Evolutionary conservation across 352 stramenopile species (phyloP).

Genomic region (Nothophytophthora sp.): DNA sequence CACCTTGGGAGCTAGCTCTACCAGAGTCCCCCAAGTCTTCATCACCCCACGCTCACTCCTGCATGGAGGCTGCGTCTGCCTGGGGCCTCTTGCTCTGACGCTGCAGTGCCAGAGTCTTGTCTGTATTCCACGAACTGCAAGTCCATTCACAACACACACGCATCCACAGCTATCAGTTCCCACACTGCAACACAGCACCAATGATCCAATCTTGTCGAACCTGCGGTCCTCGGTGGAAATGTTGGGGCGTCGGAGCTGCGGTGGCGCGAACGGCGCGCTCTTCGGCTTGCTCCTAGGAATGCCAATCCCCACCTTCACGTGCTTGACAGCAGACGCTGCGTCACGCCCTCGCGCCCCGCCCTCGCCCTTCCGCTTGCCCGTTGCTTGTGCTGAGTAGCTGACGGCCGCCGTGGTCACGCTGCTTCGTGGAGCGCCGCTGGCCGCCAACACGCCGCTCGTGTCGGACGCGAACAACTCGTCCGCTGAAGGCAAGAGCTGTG

Average conservation of each 20-base stretch:
- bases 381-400: constrained; percentile 4
- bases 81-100: constrained; percentile 37
- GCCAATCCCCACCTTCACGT: constrained; percentile 16
- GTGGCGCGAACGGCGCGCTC: constrained; percentile 43
- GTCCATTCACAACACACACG: constrained; percentile 3
- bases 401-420: too few relatives aligned
- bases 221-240: constrained; percentile 69
- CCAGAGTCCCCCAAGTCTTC: too few relatives aligned
- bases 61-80: neutral
- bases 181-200: neutral
- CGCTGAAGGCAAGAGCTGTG: constrained; percentile 36
- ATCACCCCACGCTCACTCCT: too few relatives aligned
- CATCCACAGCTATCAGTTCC: too few relatives aligned
- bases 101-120: constrained; percentile 56
- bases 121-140: constrained; percentile 67
- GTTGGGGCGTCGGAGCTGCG: constrained; percentile 68
- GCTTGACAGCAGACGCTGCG: constrained; percentile 25
- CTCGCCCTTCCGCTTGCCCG: constrained; percentile 32
- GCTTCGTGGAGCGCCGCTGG: too few relatives aligned
- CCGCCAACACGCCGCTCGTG: constrained; percentile 26
- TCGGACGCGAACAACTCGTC: constrained; percentile 49
- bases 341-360: neutral
- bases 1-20: neutral
- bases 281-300: constrained; percentile 9
- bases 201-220: constrained; percentile 21